Evolutionary conservation across 441 rosid genomes (phyloP).

Genomic region (Populus tomentosa): DNA sequence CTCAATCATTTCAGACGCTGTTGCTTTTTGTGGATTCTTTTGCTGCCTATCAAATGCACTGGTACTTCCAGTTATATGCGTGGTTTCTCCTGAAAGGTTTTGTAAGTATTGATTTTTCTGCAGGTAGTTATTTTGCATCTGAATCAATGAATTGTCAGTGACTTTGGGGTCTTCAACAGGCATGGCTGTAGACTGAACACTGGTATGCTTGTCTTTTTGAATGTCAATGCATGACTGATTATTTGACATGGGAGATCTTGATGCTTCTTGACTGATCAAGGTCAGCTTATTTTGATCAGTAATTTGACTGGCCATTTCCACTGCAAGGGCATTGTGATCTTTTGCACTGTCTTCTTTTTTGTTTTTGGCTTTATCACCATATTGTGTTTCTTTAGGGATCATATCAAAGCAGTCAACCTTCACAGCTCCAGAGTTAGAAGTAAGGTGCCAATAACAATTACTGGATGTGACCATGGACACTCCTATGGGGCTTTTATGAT

Average conservation of each 20-base stretch:
- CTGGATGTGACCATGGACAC: slow-evolving; percentile 24
- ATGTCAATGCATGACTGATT: slow-evolving; percentile 26
- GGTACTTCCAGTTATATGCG: slow-evolving; percentile 40
- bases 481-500: slow-evolving; percentile 29
- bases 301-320: slow-evolving; percentile 26
- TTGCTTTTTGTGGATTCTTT: slow-evolving; percentile 27
- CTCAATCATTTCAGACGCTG: slow-evolving; percentile 32
- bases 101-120: slow-evolving; percentile 13
- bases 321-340: slow-evolving; percentile 24
- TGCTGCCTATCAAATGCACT: slow-evolving; percentile 26
- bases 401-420: slow-evolving; percentile 29
- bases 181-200: slow-evolving; percentile 22
- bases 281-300: slow-evolving; percentile 23
- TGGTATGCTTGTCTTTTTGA: slow-evolving; percentile 26
- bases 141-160: slow-evolving; percentile 22
- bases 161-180: slow-evolving; percentile 23
- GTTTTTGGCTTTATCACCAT: slow-evolving; percentile 18
- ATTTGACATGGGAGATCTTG: slow-evolving; percentile 28
- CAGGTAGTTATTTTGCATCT: slow-evolving; percentile 26
- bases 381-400: slow-evolving; percentile 30
- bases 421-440: slow-evolving; percentile 19
- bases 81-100: slow-evolving; percentile 28
- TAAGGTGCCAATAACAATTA: slow-evolving; percentile 27
- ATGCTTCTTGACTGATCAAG: slow-evolving; percentile 20
- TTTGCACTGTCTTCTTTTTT: slow-evolving; percentile 19